Base-by-base conservation (phyloP, 2,329 filamentous ascomycete genomes). In the Colletotrichum theobromicola region DNA sequence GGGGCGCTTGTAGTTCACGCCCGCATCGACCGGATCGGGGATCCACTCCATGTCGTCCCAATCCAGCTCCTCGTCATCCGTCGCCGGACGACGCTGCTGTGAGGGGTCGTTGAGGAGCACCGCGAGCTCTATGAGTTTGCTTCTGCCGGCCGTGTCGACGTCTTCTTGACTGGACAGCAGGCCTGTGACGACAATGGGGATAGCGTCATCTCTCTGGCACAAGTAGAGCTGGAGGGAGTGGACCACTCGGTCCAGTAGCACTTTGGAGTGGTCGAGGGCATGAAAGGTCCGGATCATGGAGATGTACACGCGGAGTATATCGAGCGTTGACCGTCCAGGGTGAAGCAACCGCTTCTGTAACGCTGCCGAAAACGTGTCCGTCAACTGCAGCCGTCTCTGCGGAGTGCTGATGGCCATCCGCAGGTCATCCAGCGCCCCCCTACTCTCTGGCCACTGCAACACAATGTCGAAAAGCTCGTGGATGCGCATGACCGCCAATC, bases 41-140 rank as follows among this genome's bases (percentile, higher is more conserved):
- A 95, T 88, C 97, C 97, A 99, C 10, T 92, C 91, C 93, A 98
- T 94, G 82, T 99, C 96, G 80, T 95, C 90, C 93, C 94, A 98
- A 82, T 97, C 94, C 18, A 97, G 88, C 67, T 95, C 94, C 71
- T 93, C 92, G 76, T 92, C 91, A 30, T 92, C 90, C 10, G 87
- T 84, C 24, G 88, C 88, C 46, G 85, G 84, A 10, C 87, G 86
- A 16, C 88, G 85, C 72, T 89, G 87, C 75, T 91, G 88, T 12
- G 90, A 85, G 0, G 91, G 88, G 75, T 93, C 90, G 46, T 90
- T 89, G 63, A 96, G 89, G 53, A 95, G 86, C 16, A 88, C 85
- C 2, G 93, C 93, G 13, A 96, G 87, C 81, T 95, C 93, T 30
- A 90, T 86, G 5, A 94, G 89, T 80, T 85, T 93, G 77, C 81